These are phyloP conservation scores for Aphanocladium album DNA, from an alignment of 2,329 filamentous ascomycete genomes.

Conservation along the genomic window DNA sequence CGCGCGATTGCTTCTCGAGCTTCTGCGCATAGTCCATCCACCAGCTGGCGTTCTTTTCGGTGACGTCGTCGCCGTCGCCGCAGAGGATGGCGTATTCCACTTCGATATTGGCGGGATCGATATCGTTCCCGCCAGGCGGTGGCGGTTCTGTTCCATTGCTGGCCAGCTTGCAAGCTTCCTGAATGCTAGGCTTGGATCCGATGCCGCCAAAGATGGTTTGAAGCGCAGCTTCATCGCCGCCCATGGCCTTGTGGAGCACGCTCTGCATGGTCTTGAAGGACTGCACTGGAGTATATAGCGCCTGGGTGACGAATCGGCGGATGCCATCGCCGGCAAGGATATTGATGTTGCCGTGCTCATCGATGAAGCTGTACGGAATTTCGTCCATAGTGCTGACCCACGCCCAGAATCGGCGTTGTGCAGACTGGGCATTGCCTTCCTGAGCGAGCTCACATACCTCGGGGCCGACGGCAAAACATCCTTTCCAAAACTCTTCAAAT, in stretches of 20 bases:
- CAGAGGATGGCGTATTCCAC: constrained; percentile 26
- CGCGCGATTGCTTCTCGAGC: constrained; percentile 23
- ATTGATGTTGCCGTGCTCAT: constrained; percentile 19
- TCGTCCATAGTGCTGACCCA: constrained; percentile 26
- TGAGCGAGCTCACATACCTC: constrained; percentile 26
- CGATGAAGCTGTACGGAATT: constrained; percentile 21
- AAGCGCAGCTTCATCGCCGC: constrained; percentile 6
- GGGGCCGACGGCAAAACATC: constrained; percentile 29
- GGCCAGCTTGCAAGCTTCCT: neutral
- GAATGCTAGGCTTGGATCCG: neutral
- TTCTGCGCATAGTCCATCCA: constrained; percentile 26
- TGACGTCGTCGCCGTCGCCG: constrained; percentile 27
- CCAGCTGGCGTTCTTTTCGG: constrained; percentile 17
- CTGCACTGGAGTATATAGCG: constrained; percentile 23
- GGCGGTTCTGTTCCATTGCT: neutral
- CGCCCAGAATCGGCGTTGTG: constrained; percentile 26
- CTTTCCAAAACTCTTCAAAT: constrained; percentile 28
- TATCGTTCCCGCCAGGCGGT: neutral
- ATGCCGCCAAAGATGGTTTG: neutral
- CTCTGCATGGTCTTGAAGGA: constrained; percentile 18
- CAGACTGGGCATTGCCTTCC: constrained; percentile 22
- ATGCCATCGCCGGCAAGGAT: constrained; percentile 29
- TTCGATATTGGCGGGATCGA: constrained; percentile 14
- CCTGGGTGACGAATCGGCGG: constrained; percentile 18
- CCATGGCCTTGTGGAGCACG: constrained; percentile 15